Base-by-base conservation (phyloP, 2,329 filamentous ascomycete genomes). In the Penicillium sclerotigenum region DNA sequence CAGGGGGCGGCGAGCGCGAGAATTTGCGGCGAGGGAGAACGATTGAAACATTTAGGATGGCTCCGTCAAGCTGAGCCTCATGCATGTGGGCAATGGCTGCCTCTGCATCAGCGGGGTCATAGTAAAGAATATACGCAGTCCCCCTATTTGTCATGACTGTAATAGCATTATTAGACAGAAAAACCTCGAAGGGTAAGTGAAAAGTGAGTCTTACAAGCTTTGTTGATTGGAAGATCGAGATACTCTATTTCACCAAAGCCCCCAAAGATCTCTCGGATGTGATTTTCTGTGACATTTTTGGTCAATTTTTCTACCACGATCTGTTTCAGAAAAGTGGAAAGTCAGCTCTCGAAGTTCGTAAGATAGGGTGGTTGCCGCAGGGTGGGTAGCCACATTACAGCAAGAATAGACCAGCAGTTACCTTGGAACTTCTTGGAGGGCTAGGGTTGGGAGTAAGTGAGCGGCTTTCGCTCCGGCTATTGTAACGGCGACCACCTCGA, bases 241-340 rank as follows among this genome's bases (percentile, higher is more conserved):
- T 94, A 90, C 65, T 87, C 84, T 65, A 99, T 95, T 20, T 83
- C 81, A 48, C 94, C 94, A 71, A 94, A 99, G 36, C 84, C 82
- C 47, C 90, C 88, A 71, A 99, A 99, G 58, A 99, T 96, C 72
- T 99, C 94, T 63, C 85, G 83, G 7, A 99, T 79, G 68, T 99
- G 94, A 18, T 84, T 83, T 71, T 93, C 90, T 56, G 90, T 95
- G 65, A 99, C 88, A 68, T 96, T 97, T 74, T 95, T 96, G 4
- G 93, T 96, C 68, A 99, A 81, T 60, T 95, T 92, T 75, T 99
- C 94, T 45, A 99, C 89, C 18, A 99, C 91, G 71, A 99, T 92
- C 90, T 43, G n/a, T 46, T 28, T 5, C 9, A 18, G 11, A 31
- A 5, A 26, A 20, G 10, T 5, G 1, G 1, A 13, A 56, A 5